Evolutionary conservation across 257 asterid genomes (phyloP), one percentile per base, ranked within the genome.

Genomic region (Forsythia suspensa): DNA sequence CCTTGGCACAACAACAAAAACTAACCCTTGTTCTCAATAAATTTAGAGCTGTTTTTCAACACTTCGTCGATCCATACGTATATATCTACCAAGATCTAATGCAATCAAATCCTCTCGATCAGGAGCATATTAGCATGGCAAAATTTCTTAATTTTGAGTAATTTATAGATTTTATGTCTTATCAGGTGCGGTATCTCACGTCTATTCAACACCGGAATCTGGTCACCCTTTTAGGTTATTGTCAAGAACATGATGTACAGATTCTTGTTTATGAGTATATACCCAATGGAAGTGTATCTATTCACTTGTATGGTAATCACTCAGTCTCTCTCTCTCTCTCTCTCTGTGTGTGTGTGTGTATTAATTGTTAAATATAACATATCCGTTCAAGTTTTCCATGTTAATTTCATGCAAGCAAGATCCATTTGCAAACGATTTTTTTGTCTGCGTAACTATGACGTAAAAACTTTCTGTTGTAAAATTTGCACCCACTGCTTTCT

Each of bases 201-300:
- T 90, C 94, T 72, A 94, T 94, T 80, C 97, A 87, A 79, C 96
- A 94, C 80, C 90, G 95, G 82, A 94, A 94, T 86, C 88, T 94
- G 82, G 98, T 92, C 83, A 77, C 91, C 5, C 96, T 94, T 73
- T 81, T 90, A 82, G 98, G 98, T 81, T 94, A 92, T 85, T 94
- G 98, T 89, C 98, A 94, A 91, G 96, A 94, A 88, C 87, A 81
- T 81, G 88, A 89, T 82, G 89, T 87, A 76, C 98, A 94, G 90
- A 89, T 90, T 84, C 96, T 94, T 87, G 96, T 92, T 76, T 94
- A 90, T 70, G 98, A 93, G 88, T 91, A 91, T 87, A 89, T 93
- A 83, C 94, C 98, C 69, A 93, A 93, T 80, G 98, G 98, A 85
- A 94, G 98, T 87, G 92, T 94, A 79, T 94, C 98, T 63, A 77